Percentiles rank a stretch among this genome's conserved stretches.
Conservation (phyloP, 176 grass and related monocot genomes). For the Cocos nucifera region DNA sequence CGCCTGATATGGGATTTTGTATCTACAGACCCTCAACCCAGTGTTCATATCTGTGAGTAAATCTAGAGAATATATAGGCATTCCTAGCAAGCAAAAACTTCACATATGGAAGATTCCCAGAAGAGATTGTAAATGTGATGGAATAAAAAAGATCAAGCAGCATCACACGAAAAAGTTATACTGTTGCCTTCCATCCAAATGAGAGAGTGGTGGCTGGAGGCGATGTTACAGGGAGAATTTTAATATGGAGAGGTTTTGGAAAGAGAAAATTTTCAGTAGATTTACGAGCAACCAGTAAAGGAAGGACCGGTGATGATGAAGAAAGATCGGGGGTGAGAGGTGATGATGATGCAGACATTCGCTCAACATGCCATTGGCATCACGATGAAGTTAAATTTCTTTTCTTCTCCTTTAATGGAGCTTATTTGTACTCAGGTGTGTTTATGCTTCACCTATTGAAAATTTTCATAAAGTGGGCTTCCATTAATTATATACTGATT, state of each 20-base stretch:
- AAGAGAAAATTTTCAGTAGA: slow-evolving; percentile 39
- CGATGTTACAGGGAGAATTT: slow-evolving; percentile 37
- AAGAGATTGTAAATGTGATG: slow-evolving; percentile 42
- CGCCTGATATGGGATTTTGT: neutral
- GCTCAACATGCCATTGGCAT: slow-evolving; percentile 89
- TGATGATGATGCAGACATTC: slow-evolving; percentile 60
- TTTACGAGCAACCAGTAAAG: slow-evolving; percentile 7
- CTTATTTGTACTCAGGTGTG: slow-evolving; percentile 84
- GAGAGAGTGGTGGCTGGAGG: slow-evolving; percentile 46
- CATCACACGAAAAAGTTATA: slow-evolving; percentile 49
- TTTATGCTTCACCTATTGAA: neutral
- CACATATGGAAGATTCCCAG: slow-evolving; percentile 55
- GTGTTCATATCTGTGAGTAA: slow-evolving; percentile 38
- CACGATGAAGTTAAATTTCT: slow-evolving; percentile 59
- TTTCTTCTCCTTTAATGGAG: slow-evolving; percentile 67
- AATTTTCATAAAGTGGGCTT: too few relatives aligned
- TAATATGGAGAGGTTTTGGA: slow-evolving; percentile 78
- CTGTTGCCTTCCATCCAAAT: slow-evolving; percentile 76
- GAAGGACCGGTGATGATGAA: slow-evolving; percentile 30
- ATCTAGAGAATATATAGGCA: slow-evolving; percentile 67
- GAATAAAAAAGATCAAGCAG: slow-evolving; percentile 76
- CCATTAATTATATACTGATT: too few relatives aligned
- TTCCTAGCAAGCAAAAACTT: slow-evolving; percentile 48
- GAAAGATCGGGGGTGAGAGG: slow-evolving; percentile 61
- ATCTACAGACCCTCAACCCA: slow-evolving; percentile 56